A percentile compares a stretch with the other conserved stretches of the same genome.
phyloP scores from a whole-genome alignment of 2,329 filamentous ascomycete species.

The Lachnellula suecica region DNA sequence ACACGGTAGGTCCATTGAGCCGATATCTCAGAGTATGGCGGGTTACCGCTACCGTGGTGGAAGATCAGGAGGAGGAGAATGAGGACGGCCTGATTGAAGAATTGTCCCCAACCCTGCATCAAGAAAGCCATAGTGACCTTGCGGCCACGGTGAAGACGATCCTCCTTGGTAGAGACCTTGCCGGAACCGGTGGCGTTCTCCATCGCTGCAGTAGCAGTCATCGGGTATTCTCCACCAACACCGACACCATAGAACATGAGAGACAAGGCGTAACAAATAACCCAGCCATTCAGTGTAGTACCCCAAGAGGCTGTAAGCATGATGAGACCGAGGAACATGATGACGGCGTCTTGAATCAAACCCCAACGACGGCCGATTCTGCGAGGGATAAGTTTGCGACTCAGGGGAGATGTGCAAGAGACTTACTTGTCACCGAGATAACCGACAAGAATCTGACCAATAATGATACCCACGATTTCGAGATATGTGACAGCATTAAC shows the following conservation, averaged over 20 bases:
- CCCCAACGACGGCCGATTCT: conserved; percentile 92
- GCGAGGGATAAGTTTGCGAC: conserved; percentile 6
- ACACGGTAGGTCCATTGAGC: conserved; percentile 91
- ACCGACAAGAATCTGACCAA: conserved; percentile 86
- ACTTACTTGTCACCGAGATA: conserved; percentile 67
- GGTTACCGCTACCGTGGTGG: conserved; percentile 58
- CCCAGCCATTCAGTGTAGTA: conserved; percentile 83
- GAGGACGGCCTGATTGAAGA: conserved; percentile 87
- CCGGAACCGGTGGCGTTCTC: conserved; percentile 85
- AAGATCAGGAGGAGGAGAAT: conserved; percentile 87
- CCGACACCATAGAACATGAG: conserved; percentile 85
- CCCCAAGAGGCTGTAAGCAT: conserved; percentile 95
- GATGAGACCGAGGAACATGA: conserved; percentile 91
- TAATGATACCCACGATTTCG: conserved; percentile 92
- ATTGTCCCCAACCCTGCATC: conserved; percentile 98
- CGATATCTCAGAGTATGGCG: conserved; percentile 74
- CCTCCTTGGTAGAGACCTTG: conserved; percentile 84
- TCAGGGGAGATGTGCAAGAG: conserved; percentile 22
- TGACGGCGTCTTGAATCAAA: conserved; percentile 88
- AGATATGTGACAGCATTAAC: conserved; percentile 83
- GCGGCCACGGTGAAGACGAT: conserved; percentile 91
- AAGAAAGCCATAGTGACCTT: conserved; percentile 95
- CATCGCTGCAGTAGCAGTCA: conserved; percentile 94
- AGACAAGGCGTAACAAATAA: conserved; percentile 94
- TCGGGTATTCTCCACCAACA: conserved; percentile 88